phyloP scores from a whole-genome alignment of 2,329 filamentous ascomycete species.

The Fusarium secorum region DNA sequence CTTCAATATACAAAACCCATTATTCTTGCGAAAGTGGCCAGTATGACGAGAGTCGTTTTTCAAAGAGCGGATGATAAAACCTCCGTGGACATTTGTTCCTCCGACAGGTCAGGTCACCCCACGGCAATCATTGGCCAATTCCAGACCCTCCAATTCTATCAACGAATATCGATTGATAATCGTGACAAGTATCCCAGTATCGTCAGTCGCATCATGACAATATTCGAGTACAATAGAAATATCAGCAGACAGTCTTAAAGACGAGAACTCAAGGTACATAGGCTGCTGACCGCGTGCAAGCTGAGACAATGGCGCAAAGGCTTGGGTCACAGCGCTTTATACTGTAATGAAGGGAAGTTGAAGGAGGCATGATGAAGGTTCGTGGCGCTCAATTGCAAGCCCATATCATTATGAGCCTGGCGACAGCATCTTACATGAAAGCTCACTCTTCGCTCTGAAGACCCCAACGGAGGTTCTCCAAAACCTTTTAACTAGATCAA shows the following conservation, averaged over 20 bases:
- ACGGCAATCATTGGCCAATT: background rate
- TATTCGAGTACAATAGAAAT: background rate
- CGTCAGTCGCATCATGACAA: background rate
- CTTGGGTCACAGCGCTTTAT: too few species aligned
- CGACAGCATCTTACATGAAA: background rate
- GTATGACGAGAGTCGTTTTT: background rate
- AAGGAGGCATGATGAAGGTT: background rate
- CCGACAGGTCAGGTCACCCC: background rate
- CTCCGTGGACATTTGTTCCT: background rate
- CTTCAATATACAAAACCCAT: accelerated
- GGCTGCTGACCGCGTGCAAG: accelerated
- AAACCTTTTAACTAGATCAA: background rate
- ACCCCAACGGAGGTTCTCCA: background rate
- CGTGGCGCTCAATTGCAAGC: too few species aligned
- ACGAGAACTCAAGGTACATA: accelerated
- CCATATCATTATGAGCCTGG: background rate
- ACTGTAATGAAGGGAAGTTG: too few species aligned
- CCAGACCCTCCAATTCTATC: background rate
- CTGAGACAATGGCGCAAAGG: background rate
- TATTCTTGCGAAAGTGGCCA: too few species aligned
- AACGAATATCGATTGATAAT: background rate
- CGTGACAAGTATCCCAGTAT: too few species aligned
- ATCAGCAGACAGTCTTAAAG: accelerated
- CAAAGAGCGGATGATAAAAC: background rate
- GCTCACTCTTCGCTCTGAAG: background rate